Percentiles rank a stretch among this genome's conserved stretches.
Conservation (phyloP, 75 land plant genomes). For the Picea glauca region DNA sequence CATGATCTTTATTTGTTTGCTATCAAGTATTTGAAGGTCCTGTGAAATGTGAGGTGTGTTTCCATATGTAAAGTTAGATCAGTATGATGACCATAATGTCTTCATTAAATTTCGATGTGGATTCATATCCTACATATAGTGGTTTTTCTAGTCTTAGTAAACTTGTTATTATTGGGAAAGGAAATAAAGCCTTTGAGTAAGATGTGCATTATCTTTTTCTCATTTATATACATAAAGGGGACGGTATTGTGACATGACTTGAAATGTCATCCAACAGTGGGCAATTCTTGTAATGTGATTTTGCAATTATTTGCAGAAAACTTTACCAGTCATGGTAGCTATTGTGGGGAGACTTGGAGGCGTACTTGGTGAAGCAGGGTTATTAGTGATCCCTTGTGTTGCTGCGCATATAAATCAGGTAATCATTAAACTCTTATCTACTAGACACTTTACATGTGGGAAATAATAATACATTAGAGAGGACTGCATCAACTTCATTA, state of each 20-base stretch:
- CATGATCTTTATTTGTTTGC: no score
- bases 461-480: background rate
- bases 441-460: background rate
- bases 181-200: background rate
- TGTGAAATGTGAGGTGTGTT: no score
- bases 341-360: constrained; percentile 80
- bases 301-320: constrained; percentile 57
- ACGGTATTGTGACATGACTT: background rate
- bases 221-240: background rate
- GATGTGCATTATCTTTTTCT: background rate
- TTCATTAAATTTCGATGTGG: background rate
- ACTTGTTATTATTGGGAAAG: no score
- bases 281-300: background rate
- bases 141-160: no score
- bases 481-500: background rate
- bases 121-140: background rate
- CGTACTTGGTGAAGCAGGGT: constrained; percentile 74
- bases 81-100: background rate
- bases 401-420: constrained; percentile 78
- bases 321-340: constrained; percentile 83
- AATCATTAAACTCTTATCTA: background rate
- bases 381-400: constrained; percentile 84
- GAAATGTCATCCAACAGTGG: background rate
- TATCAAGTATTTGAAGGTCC: no score
- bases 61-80: no score